Evolutionary conservation across 805 yeast genomes (phyloP).

Genomic region (Candida bentonensis): DNA sequence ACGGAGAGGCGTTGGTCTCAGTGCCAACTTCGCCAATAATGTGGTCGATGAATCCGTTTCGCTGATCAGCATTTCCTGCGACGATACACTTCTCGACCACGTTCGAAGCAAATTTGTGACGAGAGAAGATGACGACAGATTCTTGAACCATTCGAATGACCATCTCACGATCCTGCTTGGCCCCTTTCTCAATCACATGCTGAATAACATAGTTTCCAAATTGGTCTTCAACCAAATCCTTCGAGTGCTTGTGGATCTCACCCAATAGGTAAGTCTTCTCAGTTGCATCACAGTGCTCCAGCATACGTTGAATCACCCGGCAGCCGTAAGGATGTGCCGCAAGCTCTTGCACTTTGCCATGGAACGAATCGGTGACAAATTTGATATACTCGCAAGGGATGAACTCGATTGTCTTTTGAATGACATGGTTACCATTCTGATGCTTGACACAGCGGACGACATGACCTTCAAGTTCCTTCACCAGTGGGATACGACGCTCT

Average conservation of each 20-base stretch:
- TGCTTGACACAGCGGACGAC: conserved; percentile 69
- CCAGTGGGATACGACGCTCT: conserved; percentile 51
- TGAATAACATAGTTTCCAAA: conserved; percentile 97
- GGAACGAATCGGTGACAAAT: conserved; percentile 58
- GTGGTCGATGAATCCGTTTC: conserved; percentile 47
- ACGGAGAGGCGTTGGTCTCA: conserved; percentile 26
- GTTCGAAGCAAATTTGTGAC: conserved; percentile 94
- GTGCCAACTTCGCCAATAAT: conserved; percentile 25
- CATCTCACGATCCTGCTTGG: conserved; percentile 36
- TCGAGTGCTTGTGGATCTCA: conserved; percentile 60
- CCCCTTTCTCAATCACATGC: conserved; percentile 80
- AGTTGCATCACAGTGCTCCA: conserved; percentile 57
- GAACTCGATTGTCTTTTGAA: conserved; percentile 84
- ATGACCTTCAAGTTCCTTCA: conserved; percentile 52
- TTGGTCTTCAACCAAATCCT: conserved; percentile 80
- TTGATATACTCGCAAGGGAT: conserved; percentile 58
- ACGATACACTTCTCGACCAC: conserved; percentile 91
- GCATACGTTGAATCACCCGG: conserved; percentile 82
- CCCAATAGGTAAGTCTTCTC: conserved; percentile 56
- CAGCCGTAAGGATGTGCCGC: conserved; percentile 97
- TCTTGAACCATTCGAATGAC: conserved; percentile 59
- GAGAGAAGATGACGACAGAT: conserved; percentile 68
- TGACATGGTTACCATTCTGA: conserved; percentile 96
- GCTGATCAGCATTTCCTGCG: conserved; percentile 50
- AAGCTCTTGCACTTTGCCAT: conserved; percentile 55